phyloP scores from a whole-genome alignment of 371 early-diverging fungal species.

The Mucor piriformis region DNA sequence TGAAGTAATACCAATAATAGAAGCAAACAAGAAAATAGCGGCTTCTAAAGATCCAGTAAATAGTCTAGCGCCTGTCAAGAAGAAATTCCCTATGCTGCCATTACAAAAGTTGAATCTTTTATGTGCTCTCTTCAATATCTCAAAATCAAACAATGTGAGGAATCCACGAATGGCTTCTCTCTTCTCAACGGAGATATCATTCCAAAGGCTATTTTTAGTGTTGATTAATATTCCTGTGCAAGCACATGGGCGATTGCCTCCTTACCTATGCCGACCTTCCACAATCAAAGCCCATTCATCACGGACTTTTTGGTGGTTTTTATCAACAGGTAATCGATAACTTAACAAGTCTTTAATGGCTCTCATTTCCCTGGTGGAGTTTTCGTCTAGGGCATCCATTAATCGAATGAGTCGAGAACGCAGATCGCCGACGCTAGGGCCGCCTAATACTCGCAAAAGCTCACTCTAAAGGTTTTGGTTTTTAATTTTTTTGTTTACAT shows the following conservation, averaged over 20 bases:
- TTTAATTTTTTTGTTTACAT: conserved; percentile 5
- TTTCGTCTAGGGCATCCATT: conserved; percentile 48
- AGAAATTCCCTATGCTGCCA: conserved; percentile 78
- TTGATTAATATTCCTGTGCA: background rate
- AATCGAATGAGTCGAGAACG: conserved; percentile 65
- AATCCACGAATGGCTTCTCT: conserved; percentile 75
- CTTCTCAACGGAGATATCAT: conserved; percentile 60
- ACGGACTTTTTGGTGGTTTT: conserved; percentile 51
- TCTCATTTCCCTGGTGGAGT: conserved; percentile 34
- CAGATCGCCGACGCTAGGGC: conserved; percentile 75
- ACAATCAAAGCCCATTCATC: conserved; percentile 71
- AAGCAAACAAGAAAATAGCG: conserved; percentile 69
- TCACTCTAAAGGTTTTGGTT: conserved; percentile 44
- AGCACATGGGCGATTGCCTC: background rate
- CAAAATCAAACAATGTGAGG: conserved; percentile 66
- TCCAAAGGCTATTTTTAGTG: conserved; percentile 51
- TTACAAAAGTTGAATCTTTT: conserved; percentile 74
- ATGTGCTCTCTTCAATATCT: conserved; percentile 65
- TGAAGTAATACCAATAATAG: conserved; percentile 59
- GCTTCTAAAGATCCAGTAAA: conserved; percentile 74
- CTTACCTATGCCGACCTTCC: conserved; percentile 70
- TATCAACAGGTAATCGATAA: conserved; percentile 65
- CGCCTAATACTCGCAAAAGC: conserved; percentile 69
- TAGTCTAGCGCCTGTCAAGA: conserved; percentile 71
- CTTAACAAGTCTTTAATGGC: conserved; percentile 70